Evolutionary conservation across 768 basidiomycete species (phyloP), one percentile per base, ranked within the genome.

Genomic region (Mycena vitilis): DNA sequence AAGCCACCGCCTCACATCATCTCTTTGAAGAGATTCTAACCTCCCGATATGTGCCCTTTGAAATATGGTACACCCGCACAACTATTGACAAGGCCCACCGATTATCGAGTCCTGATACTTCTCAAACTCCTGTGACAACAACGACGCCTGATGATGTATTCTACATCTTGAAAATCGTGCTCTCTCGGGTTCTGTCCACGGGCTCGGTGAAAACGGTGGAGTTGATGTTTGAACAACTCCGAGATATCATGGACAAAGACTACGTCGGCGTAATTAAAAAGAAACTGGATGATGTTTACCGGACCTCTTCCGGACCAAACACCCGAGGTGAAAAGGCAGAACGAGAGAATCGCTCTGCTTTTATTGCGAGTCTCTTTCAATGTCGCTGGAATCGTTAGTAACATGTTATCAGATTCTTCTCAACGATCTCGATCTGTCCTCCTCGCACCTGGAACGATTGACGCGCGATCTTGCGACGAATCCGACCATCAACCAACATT

Each of bases 361-460:
- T 95, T 76, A 92, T 97, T 65, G 98, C 96, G 69, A 78, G 93
- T 86, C 20, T 13, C 45, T 42, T 42, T 42, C 18, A 18, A 18
- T 8, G 36, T 51, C 25, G 36, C 52, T 16, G 52, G 37, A 56
- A 34, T 30, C n/a, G 45, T 38, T 56, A 34, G 59, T 65, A 44
- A 62, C 47, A 49, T 51, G 60, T 54, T 47, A 23, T 15, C 75
- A 99, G 97, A 91, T 91, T 42, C 86, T 93, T 52, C 82, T 99
- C 58, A 99, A 99, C 76, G 95, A 99, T 78, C 84, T 99, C n/a
- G 96, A 98, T 77, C 78, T 95, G 20, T 98, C 96, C 3, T 90
- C 90, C 4, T 92, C 89, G 8, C 96, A 99, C 80, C 87, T 96
- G 78, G 95, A 96, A 60, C 89, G 93, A 54, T 83, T 99, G 23